phyloP scores from a whole-genome alignment of 352 stramenopile species.

The Globisporangium nodosum region DNA sequence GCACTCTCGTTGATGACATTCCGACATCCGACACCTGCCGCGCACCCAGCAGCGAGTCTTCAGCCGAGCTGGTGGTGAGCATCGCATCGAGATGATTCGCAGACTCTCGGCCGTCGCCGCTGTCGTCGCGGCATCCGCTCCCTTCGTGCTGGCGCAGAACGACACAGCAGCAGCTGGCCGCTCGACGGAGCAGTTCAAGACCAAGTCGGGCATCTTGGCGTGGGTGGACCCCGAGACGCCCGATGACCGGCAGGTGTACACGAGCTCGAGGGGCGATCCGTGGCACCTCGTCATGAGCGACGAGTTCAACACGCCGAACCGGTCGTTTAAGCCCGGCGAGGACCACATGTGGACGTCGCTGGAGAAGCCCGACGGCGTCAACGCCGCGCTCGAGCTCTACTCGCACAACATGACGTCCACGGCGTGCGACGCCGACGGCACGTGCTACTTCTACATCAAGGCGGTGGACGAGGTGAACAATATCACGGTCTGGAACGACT shows the following conservation, averaged over 20 bases:
- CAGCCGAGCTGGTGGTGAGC: too few relatives aligned
- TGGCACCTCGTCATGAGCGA: conserved; percentile 71
- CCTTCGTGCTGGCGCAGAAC: background rate
- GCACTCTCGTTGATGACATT: background rate
- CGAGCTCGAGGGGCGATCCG: conserved; percentile 37
- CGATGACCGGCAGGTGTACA: conserved; percentile 32
- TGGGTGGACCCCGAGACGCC: conserved; percentile 66
- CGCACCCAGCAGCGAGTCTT: background rate
- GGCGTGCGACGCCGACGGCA: conserved; percentile 32
- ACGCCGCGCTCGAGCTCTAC: conserved; percentile 65
- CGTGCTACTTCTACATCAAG: conserved; percentile 68
- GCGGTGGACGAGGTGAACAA: conserved; percentile 32
- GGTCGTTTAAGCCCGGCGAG: conserved; percentile 48
- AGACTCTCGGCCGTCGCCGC: background rate
- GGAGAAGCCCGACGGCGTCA: conserved; percentile 33
- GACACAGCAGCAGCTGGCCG: background rate
- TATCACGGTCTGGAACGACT: conserved; percentile 58
- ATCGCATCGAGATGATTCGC: background rate
- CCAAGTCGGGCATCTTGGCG: conserved; percentile 28
- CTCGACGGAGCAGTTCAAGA: background rate
- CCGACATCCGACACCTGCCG: background rate
- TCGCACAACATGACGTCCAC: conserved; percentile 69
- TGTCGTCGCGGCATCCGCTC: too few relatives aligned
- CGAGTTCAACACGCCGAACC: conserved; percentile 42
- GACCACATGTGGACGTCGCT: conserved; percentile 52